Percentiles rank a stretch among this genome's conserved stretches.
Evolutionary conservation across 257 asterid species (phyloP).

Genomic region (Solanum okadae): DNA sequence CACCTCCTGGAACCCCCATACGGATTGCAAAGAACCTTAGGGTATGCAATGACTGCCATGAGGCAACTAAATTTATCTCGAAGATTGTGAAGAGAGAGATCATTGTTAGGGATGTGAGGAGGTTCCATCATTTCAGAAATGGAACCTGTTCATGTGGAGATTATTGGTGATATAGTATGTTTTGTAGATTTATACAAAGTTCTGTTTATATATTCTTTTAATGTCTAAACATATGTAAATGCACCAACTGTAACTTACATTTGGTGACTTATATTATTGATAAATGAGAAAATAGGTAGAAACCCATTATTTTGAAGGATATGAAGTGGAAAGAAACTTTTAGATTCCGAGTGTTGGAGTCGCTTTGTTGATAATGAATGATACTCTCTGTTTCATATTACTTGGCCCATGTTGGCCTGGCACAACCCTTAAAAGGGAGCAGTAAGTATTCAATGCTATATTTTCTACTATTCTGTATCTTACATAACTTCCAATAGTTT

Average conservation of each 20-base stretch:
- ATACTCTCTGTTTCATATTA: too few relatives aligned
- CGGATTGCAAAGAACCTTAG: constrained; percentile 80
- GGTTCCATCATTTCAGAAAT: constrained; percentile 79
- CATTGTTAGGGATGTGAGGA: constrained; percentile 74
- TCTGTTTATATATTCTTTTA: not conserved
- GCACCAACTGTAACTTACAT: not conserved
- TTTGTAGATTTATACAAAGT: not conserved
- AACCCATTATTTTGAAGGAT: not conserved
- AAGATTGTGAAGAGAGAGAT: constrained; percentile 56
- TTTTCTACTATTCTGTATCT: too few relatives aligned
- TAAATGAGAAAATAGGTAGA: too few relatives aligned
- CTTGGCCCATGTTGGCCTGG: not conserved
- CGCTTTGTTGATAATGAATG: not conserved
- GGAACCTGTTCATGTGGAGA: constrained; percentile 88
- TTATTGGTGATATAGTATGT: constrained; percentile 52
- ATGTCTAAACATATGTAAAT: not conserved
- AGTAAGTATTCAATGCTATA: too few relatives aligned
- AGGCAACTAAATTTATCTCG: constrained; percentile 71
- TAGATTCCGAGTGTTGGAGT: not conserved
- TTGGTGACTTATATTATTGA: not conserved
- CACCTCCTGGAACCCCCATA: constrained; percentile 53
- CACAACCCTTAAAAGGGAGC: not conserved
- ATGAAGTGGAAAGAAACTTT: not conserved
- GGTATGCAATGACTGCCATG: constrained; percentile 84
- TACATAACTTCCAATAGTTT: not conserved